Conservation (phyloP, 1,284 basidiomycete genomes). For the Naganishia cerealis region DNA sequence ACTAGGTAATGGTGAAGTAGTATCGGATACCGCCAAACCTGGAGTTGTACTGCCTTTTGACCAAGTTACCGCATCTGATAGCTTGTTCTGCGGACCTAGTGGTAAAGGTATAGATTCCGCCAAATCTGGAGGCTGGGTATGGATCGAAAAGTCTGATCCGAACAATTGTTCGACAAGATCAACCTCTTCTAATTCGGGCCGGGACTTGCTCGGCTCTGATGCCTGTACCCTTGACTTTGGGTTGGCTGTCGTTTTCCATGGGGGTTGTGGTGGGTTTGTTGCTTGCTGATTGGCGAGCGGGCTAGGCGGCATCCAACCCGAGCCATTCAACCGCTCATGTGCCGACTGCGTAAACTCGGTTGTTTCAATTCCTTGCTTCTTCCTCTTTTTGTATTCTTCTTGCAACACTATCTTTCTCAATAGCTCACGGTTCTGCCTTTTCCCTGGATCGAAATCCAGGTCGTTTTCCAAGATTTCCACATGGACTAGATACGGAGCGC, state of each 20-base stretch:
- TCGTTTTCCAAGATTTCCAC: conserved; percentile 90
- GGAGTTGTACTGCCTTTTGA: conserved; percentile 56
- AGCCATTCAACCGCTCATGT: conserved; percentile 22
- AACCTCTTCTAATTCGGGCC: conserved; percentile 76
- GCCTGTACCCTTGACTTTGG: not conserved
- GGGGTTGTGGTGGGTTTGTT: conserved; percentile 32
- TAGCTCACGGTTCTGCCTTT: conserved; percentile 79
- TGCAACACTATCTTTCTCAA: conserved; percentile 78
- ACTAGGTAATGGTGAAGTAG: conserved; percentile 15
- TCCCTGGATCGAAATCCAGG: conserved; percentile 86
- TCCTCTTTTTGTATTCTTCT: conserved; percentile 58
- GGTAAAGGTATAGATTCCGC: conserved; percentile 77
- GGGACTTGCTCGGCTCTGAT: not conserved
- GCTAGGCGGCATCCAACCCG: conserved; percentile 16
- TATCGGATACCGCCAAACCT: conserved; percentile 40
- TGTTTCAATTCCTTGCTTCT: conserved; percentile 43
- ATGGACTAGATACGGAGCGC: conserved; percentile 88
- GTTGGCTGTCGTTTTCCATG: conserved; percentile 9
- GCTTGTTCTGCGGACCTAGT: conserved; percentile 79
- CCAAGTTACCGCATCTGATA: conserved; percentile 81
- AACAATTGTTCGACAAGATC: conserved; percentile 93
- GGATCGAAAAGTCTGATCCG: conserved; percentile 70
- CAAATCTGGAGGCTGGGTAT: conserved; percentile 69
- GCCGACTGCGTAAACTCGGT: conserved; percentile 19
- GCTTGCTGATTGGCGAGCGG: conserved; percentile 13